Evolutionary conservation across 768 basidiomycete species (phyloP).

Genomic region (Suillus spraguei): DNA sequence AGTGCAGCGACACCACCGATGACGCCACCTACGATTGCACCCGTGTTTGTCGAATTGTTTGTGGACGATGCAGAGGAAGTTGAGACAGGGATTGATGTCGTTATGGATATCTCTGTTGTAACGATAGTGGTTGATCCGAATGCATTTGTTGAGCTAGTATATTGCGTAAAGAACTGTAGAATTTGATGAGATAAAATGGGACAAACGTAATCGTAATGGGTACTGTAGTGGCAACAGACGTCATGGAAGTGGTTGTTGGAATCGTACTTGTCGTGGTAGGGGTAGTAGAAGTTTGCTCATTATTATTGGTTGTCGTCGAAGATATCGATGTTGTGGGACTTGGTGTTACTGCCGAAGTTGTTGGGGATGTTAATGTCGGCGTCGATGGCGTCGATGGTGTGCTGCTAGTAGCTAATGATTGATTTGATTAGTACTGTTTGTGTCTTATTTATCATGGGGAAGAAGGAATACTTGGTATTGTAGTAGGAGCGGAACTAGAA

Average conservation of each 20-base stretch:
- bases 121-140: constrained; percentile 22
- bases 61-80: background rate
- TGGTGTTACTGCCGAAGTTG: background rate
- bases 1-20: constrained; percentile 47
- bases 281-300: constrained; percentile 9
- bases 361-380: background rate
- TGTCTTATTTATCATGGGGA: background rate
- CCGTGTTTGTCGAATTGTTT: constrained; percentile 21
- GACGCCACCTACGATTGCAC: constrained; percentile 52
- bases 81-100: constrained; percentile 19
- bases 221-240: background rate
- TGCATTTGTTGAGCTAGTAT: constrained; percentile 26
- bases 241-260: constrained; percentile 9
- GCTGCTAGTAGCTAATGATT: background rate
- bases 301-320: background rate
- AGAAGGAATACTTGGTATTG: background rate
- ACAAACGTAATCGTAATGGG: constrained; percentile 26
- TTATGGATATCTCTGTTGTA: constrained; percentile 21
- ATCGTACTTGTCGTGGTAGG: background rate
- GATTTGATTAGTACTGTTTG: background rate
- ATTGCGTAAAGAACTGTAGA: background rate
- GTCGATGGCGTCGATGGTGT: background rate
- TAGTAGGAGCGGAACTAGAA: background rate
- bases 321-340: background rate
- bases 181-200: background rate